Evolutionary conservation across 2,329 filamentous ascomycete genomes (phyloP).

Genomic region (Blastomyces gilchristii): DNA sequence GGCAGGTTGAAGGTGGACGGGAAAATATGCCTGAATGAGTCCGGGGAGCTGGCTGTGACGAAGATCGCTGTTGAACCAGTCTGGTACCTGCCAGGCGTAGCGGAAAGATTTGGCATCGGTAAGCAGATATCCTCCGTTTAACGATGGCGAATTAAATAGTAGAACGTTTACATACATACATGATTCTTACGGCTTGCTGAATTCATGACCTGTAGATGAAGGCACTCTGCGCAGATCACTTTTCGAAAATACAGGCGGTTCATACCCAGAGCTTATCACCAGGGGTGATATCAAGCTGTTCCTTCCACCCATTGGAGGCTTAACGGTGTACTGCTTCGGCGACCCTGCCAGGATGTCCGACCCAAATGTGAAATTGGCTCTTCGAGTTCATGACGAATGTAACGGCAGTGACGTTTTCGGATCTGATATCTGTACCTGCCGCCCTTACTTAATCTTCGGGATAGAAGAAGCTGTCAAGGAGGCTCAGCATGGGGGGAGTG

Average conservation of each 20-base stretch:
- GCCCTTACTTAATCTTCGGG: conserved; percentile 87
- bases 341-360: conserved; percentile 91
- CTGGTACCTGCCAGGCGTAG: conserved; percentile 79
- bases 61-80: conserved; percentile 96
- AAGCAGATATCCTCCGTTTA: conserved; percentile 19
- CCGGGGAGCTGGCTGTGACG: conserved; percentile 81
- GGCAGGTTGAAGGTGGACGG: conserved; percentile 72
- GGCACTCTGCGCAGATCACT: conserved; percentile 72
- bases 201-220: conserved; percentile 51
- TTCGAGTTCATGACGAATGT: conserved; percentile 81
- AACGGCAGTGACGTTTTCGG: conserved; percentile 97
- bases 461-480: conserved; percentile 97
- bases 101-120: conserved; percentile 86
- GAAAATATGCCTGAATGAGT: conserved; percentile 77
- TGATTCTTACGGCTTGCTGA: neutral
- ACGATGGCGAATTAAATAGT: neutral
- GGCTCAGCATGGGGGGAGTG: conserved; percentile 84
- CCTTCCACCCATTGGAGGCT: conserved; percentile 83
- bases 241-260: conserved; percentile 92
- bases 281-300: conserved; percentile 91
- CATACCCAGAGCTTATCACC: conserved; percentile 93
- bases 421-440: conserved; percentile 92
- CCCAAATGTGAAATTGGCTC: conserved; percentile 64
- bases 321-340: conserved; percentile 96
- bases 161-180: neutral